phyloP scores from a whole-genome alignment of 345 rosid genomes.

The Linum usitatissimum region DNA sequence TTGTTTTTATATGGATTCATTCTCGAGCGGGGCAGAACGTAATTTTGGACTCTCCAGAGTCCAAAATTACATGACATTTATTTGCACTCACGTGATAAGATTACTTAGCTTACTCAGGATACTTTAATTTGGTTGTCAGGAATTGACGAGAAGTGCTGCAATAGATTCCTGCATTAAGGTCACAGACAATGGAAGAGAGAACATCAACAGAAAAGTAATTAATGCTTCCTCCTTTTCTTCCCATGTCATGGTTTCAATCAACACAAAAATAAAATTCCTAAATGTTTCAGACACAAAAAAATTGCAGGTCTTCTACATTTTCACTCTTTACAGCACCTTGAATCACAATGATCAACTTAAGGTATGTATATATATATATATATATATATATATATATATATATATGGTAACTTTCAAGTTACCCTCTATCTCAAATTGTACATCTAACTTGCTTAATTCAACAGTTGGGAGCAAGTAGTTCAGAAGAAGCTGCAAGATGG shows the following conservation, averaged over 20 bases:
- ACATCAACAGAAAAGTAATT: constrained; percentile 72
- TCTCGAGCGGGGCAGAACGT: no score
- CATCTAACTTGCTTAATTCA: no score
- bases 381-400: no score
- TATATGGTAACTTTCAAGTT: not conserved
- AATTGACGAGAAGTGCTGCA: constrained; percentile 55
- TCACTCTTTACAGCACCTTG: constrained; percentile 61
- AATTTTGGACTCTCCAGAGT: no score
- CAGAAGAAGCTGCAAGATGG: constrained; percentile 95
- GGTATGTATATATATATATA: no score
- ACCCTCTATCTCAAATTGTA: not conserved
- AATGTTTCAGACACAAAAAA: constrained; percentile 7
- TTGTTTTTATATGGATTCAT: not conserved
- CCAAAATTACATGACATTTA: no score
- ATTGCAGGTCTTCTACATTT: constrained; percentile 71
- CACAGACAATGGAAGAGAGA: constrained; percentile 89
- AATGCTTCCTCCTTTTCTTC: constrained; percentile 5
- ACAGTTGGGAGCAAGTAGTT: constrained; percentile 85
- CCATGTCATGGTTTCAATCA: not conserved
- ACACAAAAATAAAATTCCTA: not conserved
- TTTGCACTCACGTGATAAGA: not conserved
- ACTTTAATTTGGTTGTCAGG: constrained; percentile 28
- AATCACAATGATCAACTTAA: constrained; percentile 71
- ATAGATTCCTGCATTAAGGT: constrained; percentile 67
- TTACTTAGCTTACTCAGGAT: constrained; percentile 14